Conservation (phyloP, 2,329 filamentous ascomycete species). For the Paecilomyces niveus region DNA sequence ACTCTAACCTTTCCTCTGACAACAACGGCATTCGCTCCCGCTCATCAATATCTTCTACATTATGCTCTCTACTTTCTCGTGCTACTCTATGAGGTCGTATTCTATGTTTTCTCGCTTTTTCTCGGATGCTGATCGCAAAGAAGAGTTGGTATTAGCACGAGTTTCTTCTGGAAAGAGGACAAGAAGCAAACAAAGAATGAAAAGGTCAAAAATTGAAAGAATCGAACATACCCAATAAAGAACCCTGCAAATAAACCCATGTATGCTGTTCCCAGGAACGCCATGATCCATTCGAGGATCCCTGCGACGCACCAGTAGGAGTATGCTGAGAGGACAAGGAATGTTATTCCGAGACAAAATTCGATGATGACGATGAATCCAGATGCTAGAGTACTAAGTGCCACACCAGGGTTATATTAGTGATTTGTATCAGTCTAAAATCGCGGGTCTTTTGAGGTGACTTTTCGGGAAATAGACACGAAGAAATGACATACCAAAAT, state of each 20-base stretch:
- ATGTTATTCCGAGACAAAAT: not conserved
- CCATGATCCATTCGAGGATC: constrained; percentile 16
- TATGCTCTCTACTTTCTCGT: not conserved
- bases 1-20: not conserved
- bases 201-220: not conserved
- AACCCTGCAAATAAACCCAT: constrained; percentile 16
- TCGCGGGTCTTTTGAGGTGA: not conserved
- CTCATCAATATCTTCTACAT: not conserved
- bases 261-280: constrained; percentile 13
- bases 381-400: not conserved
- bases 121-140: not conserved
- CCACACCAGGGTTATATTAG: not conserved
- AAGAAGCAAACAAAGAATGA: not conserved
- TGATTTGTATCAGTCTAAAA: no score
- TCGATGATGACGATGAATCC: not conserved
- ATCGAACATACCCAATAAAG: constrained; percentile 10
- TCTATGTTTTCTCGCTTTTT: not conserved
- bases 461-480: not conserved
- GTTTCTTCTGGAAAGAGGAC: not conserved
- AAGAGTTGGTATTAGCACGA: no score
- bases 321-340: not conserved
- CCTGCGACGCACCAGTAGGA: constrained; percentile 4
- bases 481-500: constrained; percentile 9
- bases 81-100: not conserved
- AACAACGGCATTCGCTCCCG: not conserved